phyloP scores from a whole-genome alignment of 1,284 basidiomycete species.

The Pseudozyma tsukubaensis region DNA sequence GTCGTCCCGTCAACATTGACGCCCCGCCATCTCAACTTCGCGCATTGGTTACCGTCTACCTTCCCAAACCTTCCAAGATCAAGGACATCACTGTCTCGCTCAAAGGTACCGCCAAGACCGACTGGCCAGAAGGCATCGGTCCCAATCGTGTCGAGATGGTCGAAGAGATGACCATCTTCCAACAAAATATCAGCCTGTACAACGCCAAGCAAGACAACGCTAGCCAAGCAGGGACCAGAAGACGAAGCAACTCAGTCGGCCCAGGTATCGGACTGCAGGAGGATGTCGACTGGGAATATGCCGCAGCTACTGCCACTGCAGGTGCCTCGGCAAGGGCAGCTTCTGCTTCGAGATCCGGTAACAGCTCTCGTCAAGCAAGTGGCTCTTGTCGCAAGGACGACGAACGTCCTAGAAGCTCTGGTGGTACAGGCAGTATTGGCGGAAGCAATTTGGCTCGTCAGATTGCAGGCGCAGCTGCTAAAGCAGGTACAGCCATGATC shows the following conservation, averaged over 20 bases:
- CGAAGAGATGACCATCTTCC: constrained; percentile 83
- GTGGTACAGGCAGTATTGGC: not conserved
- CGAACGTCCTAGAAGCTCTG: constrained; percentile 22
- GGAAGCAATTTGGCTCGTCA: constrained; percentile 52
- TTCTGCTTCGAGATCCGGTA: constrained; percentile 6
- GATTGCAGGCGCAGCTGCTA: constrained; percentile 55
- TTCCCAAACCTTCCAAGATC: constrained; percentile 86
- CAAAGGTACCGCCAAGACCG: constrained; percentile 76
- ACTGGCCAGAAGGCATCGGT: constrained; percentile 90
- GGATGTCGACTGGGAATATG: constrained; percentile 70
- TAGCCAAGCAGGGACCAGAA: constrained; percentile 3
- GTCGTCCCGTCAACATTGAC: constrained; percentile 66
- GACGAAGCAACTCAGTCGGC: constrained; percentile 80
- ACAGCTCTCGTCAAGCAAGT: constrained; percentile 6
- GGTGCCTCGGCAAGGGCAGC: not conserved
- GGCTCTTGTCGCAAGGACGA: constrained; percentile 18
- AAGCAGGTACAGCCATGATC: constrained; percentile 59
- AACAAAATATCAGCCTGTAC: constrained; percentile 80
- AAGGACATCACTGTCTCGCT: constrained; percentile 85
- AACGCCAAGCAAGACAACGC: constrained; percentile 39
- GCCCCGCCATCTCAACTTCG: constrained; percentile 82
- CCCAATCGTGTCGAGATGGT: constrained; percentile 81
- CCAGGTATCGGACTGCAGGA: constrained; percentile 74
- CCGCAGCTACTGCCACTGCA: constrained; percentile 20
- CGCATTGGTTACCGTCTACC: constrained; percentile 83